Evolutionary conservation across 768 basidiomycete genomes (phyloP).

Genomic region (Boletus rex-veris): DNA sequence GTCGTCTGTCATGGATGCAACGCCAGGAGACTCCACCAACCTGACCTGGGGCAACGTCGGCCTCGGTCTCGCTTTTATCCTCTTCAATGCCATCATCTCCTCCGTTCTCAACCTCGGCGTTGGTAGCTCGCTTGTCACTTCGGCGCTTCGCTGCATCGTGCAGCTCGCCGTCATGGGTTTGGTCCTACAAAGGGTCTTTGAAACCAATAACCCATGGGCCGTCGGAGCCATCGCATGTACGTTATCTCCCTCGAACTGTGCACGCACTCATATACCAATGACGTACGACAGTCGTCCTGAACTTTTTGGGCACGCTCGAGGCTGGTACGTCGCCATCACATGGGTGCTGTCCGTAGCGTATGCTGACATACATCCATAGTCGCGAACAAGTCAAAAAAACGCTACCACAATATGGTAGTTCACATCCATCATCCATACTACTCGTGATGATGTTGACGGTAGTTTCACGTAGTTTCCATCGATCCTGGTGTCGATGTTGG

Average conservation of each 20-base stretch:
- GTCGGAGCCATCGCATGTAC: slow-evolving; percentile 71
- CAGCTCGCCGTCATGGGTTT: slow-evolving; percentile 76
- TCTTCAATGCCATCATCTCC: slow-evolving; percentile 68
- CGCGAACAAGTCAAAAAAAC: slow-evolving; percentile 71
- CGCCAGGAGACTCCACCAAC: slow-evolving; percentile 22
- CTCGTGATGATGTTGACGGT: slow-evolving; percentile 7
- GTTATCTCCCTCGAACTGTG: slow-evolving; percentile 24
- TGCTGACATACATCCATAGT: slow-evolving; percentile 39
- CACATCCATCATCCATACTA: not conserved
- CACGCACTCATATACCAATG: not conserved
- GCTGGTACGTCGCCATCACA: slow-evolving; percentile 45
- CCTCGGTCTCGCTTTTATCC: slow-evolving; percentile 71
- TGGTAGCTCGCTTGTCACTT: slow-evolving; percentile 61
- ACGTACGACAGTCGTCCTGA: slow-evolving; percentile 52
- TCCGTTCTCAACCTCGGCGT: slow-evolving; percentile 62
- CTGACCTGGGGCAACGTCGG: slow-evolving; percentile 74
- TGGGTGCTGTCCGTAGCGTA: not conserved
- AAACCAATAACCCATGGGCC: slow-evolving; percentile 68
- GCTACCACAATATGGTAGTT: slow-evolving; percentile 70
- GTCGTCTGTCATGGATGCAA: slow-evolving; percentile 29
- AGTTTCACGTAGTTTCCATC: slow-evolving; percentile 48
- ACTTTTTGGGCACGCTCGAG: slow-evolving; percentile 74
- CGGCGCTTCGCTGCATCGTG: slow-evolving; percentile 69
- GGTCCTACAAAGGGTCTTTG: slow-evolving; percentile 70
- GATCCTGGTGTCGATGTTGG: slow-evolving; percentile 64